These are phyloP conservation scores for Aspergillus nanangensis DNA, from an alignment of 495 filamentous ascomycete genomes.

Conservation along the genomic window DNA sequence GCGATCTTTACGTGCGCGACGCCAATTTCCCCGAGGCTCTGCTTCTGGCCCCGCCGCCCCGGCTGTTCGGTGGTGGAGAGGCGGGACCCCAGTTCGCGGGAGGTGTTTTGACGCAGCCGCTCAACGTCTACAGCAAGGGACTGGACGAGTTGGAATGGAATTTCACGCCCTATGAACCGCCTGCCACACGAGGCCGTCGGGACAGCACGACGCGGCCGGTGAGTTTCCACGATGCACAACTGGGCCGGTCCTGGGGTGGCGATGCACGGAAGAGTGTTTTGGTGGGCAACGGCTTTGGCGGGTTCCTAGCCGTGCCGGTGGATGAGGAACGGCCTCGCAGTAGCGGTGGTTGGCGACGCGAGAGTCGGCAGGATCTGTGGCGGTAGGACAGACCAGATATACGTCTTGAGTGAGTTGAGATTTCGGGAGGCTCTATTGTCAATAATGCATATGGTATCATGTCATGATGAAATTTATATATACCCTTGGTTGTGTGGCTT, in stretches of 20 bases:
- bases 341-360: slow-evolving; percentile 30
- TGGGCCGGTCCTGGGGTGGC: slow-evolving; percentile 57
- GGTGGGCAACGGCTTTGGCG: slow-evolving; percentile 75
- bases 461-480: slow-evolving; percentile 8
- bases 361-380: slow-evolving; percentile 42
- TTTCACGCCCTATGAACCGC: slow-evolving; percentile 57
- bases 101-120: slow-evolving; percentile 54
- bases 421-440: too few species aligned
- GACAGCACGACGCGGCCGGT: slow-evolving; percentile 47
- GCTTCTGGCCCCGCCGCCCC: slow-evolving; percentile 58
- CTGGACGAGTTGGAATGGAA: slow-evolving; percentile 84
- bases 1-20: slow-evolving; percentile 80
- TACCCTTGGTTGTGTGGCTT: slow-evolving; percentile 2
- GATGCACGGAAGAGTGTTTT: slow-evolving; percentile 56
- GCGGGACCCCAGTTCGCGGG: slow-evolving; percentile 24
- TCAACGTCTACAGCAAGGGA: slow-evolving; percentile 84
- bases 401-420: too few species aligned
- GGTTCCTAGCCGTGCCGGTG: slow-evolving; percentile 74
- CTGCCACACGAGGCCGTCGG: slow-evolving; percentile 25
- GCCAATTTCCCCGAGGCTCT: slow-evolving; percentile 71
- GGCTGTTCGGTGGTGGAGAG: slow-evolving; percentile 29
- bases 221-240: slow-evolving; percentile 47
- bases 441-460: slow-evolving; percentile 1
- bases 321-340: slow-evolving; percentile 42
- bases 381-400: too few species aligned